Percentiles rank a stretch among this genome's conserved stretches.
These are phyloP conservation scores for Tripterygium wilfordii DNA, from an alignment of 177 flowering plant genomes.

Conservation along the genomic window DNA sequence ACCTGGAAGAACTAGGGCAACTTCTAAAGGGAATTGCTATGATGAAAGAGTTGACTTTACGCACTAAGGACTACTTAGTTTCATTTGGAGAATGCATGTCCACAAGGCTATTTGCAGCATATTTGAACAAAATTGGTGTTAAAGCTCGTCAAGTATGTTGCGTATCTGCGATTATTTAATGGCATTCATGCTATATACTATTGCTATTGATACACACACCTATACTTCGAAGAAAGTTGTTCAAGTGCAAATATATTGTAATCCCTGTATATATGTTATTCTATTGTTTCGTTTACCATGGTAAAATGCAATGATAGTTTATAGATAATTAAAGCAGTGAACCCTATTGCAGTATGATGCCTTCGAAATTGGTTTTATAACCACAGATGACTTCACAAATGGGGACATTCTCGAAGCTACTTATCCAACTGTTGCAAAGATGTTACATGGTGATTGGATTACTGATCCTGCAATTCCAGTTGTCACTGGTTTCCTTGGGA, in stretches of 20 bases:
- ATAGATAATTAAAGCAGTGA: too few relatives aligned
- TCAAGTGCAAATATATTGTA: too few relatives aligned
- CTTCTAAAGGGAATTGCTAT: conserved; percentile 88
- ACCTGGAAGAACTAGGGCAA: conserved; percentile 74
- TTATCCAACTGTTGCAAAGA: conserved; percentile 92
- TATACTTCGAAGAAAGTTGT: too few relatives aligned
- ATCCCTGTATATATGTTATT: too few relatives aligned
- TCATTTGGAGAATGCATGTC: conserved; percentile 99
- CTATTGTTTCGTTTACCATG: too few relatives aligned
- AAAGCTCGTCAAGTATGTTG: conserved; percentile 86
- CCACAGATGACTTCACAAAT: conserved; percentile 95
- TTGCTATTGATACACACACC: too few relatives aligned
- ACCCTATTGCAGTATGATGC: conserved; percentile 99
- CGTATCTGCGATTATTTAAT: neutral
- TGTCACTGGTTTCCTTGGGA: conserved; percentile 97
- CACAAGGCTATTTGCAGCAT: conserved; percentile 89
- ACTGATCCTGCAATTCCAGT: conserved; percentile 86
- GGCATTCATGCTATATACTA: too few relatives aligned
- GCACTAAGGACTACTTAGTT: conserved; percentile 82
- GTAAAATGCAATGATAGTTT: too few relatives aligned
- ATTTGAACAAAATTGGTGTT: conserved; percentile 72
- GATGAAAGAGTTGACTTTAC: conserved; percentile 89
- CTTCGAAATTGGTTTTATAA: conserved; percentile 87
- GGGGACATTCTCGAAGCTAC: conserved; percentile 97
- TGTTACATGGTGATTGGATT: conserved; percentile 72